Evolutionary conservation across 2,329 filamentous ascomycete species (phyloP).

Genomic region (Trichoderma guizhouense): DNA sequence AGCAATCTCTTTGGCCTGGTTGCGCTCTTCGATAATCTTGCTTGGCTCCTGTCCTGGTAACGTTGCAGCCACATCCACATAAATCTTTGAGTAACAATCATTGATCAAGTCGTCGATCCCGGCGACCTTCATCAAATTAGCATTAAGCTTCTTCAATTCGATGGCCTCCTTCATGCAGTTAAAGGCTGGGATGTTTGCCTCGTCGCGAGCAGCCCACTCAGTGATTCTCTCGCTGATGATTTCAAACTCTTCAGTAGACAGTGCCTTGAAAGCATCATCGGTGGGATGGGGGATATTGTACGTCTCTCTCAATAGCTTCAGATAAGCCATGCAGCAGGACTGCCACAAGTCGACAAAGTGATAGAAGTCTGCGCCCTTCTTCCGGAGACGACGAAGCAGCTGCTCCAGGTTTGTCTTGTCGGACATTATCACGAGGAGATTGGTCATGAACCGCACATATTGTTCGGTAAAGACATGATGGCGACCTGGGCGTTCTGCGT

Average conservation of each 20-base stretch:
- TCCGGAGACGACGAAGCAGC: constrained; percentile 73
- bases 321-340: constrained; percentile 51
- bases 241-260: constrained; percentile 56
- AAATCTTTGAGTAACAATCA: constrained; percentile 80
- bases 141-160: constrained; percentile 70
- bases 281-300: constrained; percentile 44
- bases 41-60: constrained; percentile 52
- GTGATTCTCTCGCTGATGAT: constrained; percentile 52
- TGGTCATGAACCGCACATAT: constrained; percentile 79
- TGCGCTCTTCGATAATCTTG: constrained; percentile 45
- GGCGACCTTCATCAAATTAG: constrained; percentile 77
- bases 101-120: constrained; percentile 91
- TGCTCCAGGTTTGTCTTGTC: constrained; percentile 75
- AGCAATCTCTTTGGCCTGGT: constrained; percentile 41
- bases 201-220: constrained; percentile 49
- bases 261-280: constrained; percentile 55
- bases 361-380: constrained; percentile 73
- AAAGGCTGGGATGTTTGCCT: constrained; percentile 41
- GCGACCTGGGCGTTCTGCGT: constrained; percentile 75
- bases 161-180: constrained; percentile 56
- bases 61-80: constrained; percentile 60
- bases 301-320: constrained; percentile 49
- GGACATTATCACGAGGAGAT: constrained; percentile 68
- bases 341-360: constrained; percentile 61
- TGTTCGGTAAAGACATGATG: constrained; percentile 90